phyloP scores from a whole-genome alignment of 768 basidiomycete species.

The Lentinula lateritia region DNA sequence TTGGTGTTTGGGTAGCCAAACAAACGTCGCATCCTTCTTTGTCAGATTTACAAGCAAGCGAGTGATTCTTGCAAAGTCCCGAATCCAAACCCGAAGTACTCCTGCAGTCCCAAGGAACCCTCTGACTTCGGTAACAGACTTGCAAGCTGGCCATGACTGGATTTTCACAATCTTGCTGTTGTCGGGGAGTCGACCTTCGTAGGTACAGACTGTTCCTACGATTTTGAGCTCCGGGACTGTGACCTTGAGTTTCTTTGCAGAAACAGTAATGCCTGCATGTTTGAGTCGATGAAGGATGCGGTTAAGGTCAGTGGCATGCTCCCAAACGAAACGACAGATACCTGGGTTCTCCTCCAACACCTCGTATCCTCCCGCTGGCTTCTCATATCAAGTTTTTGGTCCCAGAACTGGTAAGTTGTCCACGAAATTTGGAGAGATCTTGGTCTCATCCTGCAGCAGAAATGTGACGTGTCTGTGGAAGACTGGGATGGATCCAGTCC shows the following conservation, averaged over 20 bases:
- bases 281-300: not conserved
- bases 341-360: not conserved
- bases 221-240: conserved; percentile 15
- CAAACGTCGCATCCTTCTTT: conserved; percentile 15
- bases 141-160: conserved; percentile 14
- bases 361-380: conserved; percentile 13
- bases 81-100: not conserved
- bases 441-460: conserved; percentile 24
- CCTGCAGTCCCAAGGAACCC: conserved; percentile 14
- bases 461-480: conserved; percentile 28
- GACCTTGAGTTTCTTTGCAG: conserved; percentile 25
- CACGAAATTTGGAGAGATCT: conserved; percentile 19
- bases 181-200: conserved; percentile 23
- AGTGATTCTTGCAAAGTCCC: not conserved
- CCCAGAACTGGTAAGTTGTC: conserved; percentile 27
- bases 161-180: conserved; percentile 20
- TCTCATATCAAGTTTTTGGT: conserved; percentile 23
- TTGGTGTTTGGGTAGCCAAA: conserved; percentile 12
- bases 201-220: conserved; percentile 26
- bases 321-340: conserved; percentile 28
- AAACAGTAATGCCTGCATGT: conserved; percentile 9
- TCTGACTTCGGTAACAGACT: conserved; percentile 11
- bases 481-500: conserved; percentile 27
- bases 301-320: conserved; percentile 25
- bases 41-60: conserved; percentile 2